These are phyloP conservation scores for Themeda triandra DNA, from an alignment of 176 grass and related monocot species.

Conservation along the genomic window DNA sequence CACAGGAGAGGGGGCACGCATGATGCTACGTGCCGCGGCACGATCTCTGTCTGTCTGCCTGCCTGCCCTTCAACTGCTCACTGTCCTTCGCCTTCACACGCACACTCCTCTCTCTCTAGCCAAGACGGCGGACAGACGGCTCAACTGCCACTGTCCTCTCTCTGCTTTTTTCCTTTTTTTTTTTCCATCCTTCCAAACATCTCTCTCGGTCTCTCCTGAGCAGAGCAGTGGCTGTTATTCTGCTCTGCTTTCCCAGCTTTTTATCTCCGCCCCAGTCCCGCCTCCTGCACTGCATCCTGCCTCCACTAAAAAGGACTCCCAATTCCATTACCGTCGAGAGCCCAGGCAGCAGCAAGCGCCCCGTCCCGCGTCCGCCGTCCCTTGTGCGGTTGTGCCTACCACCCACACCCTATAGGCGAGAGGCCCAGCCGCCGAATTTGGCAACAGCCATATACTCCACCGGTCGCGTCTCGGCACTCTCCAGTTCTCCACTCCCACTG, in stretches of 20 bases:
- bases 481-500: no score
- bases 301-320: constrained; percentile 13
- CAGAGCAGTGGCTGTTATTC: background rate
- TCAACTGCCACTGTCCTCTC: constrained; percentile 17
- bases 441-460: background rate
- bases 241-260: background rate
- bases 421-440: background rate
- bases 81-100: background rate
- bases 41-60: background rate
- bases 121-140: background rate
- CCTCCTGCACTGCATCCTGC: no score
- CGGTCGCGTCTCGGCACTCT: background rate
- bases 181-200: no score
- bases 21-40: constrained; percentile 16
- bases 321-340: no score
- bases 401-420: no score
- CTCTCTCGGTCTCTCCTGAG: no score
- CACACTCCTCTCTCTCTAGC: no score
- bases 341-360: no score
- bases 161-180: no score
- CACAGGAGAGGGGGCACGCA: background rate
- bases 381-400: no score
- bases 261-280: background rate
- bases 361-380: no score
- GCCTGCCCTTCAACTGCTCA: background rate